Evolutionary conservation across 176 grass and related monocot genomes (phyloP), one percentile per base, ranked within the genome.

Genomic region (Eleusine coracana): DNA sequence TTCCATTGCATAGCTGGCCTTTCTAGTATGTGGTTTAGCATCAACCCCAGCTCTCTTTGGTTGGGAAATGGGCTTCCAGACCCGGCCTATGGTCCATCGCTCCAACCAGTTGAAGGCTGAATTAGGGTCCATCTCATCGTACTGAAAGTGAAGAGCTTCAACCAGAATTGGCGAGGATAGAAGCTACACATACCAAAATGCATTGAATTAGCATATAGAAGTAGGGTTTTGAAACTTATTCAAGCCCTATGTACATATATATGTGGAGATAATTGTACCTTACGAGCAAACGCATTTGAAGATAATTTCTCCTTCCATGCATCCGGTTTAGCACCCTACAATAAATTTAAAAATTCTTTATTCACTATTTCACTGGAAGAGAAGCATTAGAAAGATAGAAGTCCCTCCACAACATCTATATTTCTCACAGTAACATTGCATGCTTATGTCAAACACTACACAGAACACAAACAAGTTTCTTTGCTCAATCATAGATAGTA

Each of bases 101-200:
- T 95, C 85, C 76, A 96, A 80, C 97, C 97, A 99, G 49, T 75
- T 94, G 73, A 94, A 89, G 39, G 91, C 89, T 79, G 93, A 94
- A 91, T 99, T 96, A 9, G 91, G 87, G 46, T 99, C 93, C 46
- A 72, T 85, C 73, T 88, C 81, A 41, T 96, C 93, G 79, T 96
- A 99, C 61, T 94, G 89, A 74, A 96, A 88, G 36, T 89, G 91
- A 40, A 99, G 83, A 78, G 71, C 77, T 78, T 94, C 92, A 77
- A 80, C 85, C 51, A 90, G 56, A 81, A 83, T 85, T 36, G 86
- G 81, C 36, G 82, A 92, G 37, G 89, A 86, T 42, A 99, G 76
- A 77, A 99, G 93, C 97, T 99, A 85, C 45, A 78, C 8, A 83
- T 10, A 71, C 12, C 82, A 75, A 75, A 85, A 65, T 6, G 13